These are phyloP conservation scores for Aspergillus coremiiformis DNA, from an alignment of 495 filamentous ascomycete species.

Conservation along the genomic window DNA sequence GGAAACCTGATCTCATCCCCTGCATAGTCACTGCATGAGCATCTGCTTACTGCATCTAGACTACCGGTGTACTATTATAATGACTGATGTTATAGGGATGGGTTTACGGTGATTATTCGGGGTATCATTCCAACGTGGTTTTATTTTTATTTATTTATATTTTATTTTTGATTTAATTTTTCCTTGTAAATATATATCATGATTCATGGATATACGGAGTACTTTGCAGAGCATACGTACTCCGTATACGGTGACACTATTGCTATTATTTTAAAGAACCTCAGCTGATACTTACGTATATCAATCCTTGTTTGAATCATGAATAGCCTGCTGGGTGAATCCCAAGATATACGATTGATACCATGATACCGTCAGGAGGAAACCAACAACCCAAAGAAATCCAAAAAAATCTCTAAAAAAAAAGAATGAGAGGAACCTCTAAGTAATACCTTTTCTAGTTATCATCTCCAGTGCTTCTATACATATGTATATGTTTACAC, in stretches of 20 bases:
- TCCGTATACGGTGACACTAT: too few relatives aligned
- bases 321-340: too few relatives aligned
- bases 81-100: not conserved
- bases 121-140: too few relatives aligned
- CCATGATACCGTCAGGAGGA: too few relatives aligned
- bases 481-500: too few relatives aligned
- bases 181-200: not conserved
- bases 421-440: not conserved
- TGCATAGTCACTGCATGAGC: not conserved
- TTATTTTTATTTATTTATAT: not conserved
- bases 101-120: not conserved
- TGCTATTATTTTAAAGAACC: too few relatives aligned
- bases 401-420: not conserved
- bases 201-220: not conserved
- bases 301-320: too few relatives aligned
- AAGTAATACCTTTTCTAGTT: not conserved
- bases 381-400: not conserved
- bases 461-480: not conserved
- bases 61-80: not conserved
- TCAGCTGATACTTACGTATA: not conserved
- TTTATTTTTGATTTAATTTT: not conserved
- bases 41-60: not conserved
- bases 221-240: too few relatives aligned
- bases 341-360: too few relatives aligned
- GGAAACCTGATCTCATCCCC: not conserved